These are phyloP conservation scores for Calonectria leucothoes DNA, from an alignment of 2,329 filamentous ascomycete species.

Conservation along the genomic window DNA sequence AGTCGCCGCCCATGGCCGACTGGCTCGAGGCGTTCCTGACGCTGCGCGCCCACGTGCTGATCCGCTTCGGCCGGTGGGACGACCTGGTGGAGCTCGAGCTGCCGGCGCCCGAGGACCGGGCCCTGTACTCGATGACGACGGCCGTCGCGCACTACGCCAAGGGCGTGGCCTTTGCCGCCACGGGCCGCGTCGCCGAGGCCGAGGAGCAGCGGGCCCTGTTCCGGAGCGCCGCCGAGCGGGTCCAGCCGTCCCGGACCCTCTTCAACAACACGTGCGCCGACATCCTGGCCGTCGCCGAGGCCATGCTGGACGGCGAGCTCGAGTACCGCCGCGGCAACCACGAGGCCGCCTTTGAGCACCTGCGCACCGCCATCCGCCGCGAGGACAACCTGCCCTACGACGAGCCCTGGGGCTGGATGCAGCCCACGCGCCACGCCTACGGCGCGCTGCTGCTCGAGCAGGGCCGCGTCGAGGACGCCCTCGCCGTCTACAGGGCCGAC, in stretches of 20 bases:
- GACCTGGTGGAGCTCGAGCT: constrained; percentile 69
- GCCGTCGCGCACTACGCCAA: constrained; percentile 77
- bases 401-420: constrained; percentile 86
- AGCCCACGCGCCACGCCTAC: constrained; percentile 77
- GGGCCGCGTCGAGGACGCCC: constrained; percentile 65
- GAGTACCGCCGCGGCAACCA: constrained; percentile 74
- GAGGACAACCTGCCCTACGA: constrained; percentile 76
- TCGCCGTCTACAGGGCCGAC: constrained; percentile 70
- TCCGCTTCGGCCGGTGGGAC: constrained; percentile 80
- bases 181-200: constrained; percentile 65
- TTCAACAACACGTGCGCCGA: constrained; percentile 57
- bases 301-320: constrained; percentile 80
- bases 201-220: constrained; percentile 64
- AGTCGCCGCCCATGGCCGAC: constrained; percentile 80
- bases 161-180: constrained; percentile 74
- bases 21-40: constrained; percentile 79
- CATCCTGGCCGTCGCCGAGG: constrained; percentile 69
- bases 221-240: constrained; percentile 57
- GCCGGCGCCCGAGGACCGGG: constrained; percentile 66
- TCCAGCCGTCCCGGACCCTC: constrained; percentile 69
- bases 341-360: constrained; percentile 66
- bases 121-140: constrained; percentile 76
- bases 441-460: constrained; percentile 78
- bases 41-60: constrained; percentile 76
- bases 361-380: constrained; percentile 66